These are phyloP conservation scores for Tylopilus vinaceipallidus DNA, from an alignment of 768 basidiomycete genomes.

Conservation along the genomic window DNA sequence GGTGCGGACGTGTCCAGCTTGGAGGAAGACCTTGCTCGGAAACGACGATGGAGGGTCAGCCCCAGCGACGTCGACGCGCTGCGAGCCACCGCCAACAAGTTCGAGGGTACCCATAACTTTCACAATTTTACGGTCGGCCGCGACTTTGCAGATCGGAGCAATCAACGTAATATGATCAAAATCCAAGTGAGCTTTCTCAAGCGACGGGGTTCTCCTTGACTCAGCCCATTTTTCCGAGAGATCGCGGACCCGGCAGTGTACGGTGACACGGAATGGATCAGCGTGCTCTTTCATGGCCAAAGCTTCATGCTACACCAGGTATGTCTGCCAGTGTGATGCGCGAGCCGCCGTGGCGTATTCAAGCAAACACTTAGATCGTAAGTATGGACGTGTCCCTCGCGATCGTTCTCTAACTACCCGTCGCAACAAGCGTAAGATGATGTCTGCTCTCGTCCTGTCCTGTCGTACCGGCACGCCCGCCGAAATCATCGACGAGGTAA, in stretches of 20 bases:
- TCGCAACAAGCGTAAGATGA: slow-evolving; percentile 90
- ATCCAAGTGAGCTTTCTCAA: slow-evolving; percentile 56
- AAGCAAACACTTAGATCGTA: slow-evolving; percentile 27
- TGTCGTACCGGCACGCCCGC: slow-evolving; percentile 75
- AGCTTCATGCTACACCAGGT: slow-evolving; percentile 99
- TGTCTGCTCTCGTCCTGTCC: slow-evolving; percentile 77
- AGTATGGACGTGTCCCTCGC: slow-evolving; percentile 11
- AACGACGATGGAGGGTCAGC: slow-evolving; percentile 68
- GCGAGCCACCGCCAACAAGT: slow-evolving; percentile 56
- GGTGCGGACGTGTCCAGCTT: slow-evolving; percentile 38
- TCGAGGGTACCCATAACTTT: slow-evolving; percentile 92
- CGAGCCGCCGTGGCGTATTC: slow-evolving; percentile 11
- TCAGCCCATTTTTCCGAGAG: slow-evolving; percentile 35
- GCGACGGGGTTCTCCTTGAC: neutral
- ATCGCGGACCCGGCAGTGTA: slow-evolving; percentile 84
- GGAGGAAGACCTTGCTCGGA: slow-evolving; percentile 62
- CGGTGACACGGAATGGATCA: slow-evolving; percentile 93
- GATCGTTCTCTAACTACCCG: slow-evolving; percentile 8
- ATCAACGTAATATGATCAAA: slow-evolving; percentile 83
- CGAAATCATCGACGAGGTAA: slow-evolving; percentile 71
- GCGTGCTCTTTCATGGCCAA: slow-evolving; percentile 91
- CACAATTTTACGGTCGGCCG: slow-evolving; percentile 95
- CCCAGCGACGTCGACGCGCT: slow-evolving; percentile 54
- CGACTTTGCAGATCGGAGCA: slow-evolving; percentile 79
- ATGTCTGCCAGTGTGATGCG: slow-evolving; percentile 23